Percentiles rank a stretch among this genome's conserved stretches.
Conservation (phyloP, 1,284 basidiomycete genomes). For the Cystobasidium sp. region DNA sequence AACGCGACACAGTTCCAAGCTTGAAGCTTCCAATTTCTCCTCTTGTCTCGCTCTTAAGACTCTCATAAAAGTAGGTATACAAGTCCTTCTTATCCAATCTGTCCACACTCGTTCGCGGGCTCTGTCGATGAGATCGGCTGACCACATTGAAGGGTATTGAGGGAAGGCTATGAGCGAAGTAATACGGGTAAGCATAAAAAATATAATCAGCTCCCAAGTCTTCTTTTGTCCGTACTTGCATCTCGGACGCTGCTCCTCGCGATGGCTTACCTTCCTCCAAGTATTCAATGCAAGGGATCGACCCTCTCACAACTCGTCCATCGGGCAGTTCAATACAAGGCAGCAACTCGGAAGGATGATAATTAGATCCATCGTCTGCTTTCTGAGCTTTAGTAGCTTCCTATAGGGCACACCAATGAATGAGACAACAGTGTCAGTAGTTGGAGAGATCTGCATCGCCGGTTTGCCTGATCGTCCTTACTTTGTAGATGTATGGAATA, state of each 20-base stretch:
- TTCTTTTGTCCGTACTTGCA: neutral
- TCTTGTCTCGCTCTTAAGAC: slow-evolving; percentile 32
- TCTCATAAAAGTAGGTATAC: slow-evolving; percentile 42
- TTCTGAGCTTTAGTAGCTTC: slow-evolving; percentile 42
- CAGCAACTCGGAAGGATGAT: slow-evolving; percentile 29
- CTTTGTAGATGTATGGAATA: slow-evolving; percentile 37
- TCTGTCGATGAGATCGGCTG: slow-evolving; percentile 36
- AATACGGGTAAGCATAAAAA: too few species aligned
- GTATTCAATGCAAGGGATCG: slow-evolving; percentile 42
- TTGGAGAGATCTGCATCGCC: neutral
- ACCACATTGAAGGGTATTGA: slow-evolving; percentile 25
- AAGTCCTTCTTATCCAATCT: slow-evolving; percentile 43
- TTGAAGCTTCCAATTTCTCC: slow-evolving; percentile 40
- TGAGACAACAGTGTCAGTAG: neutral
- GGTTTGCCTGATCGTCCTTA: neutral
- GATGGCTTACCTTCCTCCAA: slow-evolving; percentile 34
- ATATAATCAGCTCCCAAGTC: too few species aligned
- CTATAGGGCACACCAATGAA: slow-evolving; percentile 8
- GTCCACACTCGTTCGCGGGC: slow-evolving; percentile 38
- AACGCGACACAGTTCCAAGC: slow-evolving; percentile 24
- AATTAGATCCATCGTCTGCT: slow-evolving; percentile 22
- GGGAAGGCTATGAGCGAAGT: slow-evolving; percentile 12
- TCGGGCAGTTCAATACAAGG: slow-evolving; percentile 33
- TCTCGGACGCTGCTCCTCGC: neutral
- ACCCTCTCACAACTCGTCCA: slow-evolving; percentile 31